Base-by-base conservation (phyloP, 2,329 filamentous ascomycete genomes). In the Magnaporthiopsis rhizophila region DNA sequence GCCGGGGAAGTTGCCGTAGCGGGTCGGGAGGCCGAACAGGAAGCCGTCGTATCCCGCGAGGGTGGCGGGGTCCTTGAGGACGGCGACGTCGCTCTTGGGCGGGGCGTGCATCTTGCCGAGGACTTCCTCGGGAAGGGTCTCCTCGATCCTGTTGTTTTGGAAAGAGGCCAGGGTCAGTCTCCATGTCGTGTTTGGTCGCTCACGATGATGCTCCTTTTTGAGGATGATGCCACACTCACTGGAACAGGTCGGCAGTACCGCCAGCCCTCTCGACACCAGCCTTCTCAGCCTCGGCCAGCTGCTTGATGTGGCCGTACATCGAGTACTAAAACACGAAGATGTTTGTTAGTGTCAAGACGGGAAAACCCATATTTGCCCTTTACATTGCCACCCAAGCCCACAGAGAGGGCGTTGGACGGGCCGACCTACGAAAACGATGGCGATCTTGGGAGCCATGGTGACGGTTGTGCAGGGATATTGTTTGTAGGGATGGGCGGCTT, bases 1-100 rank as follows among this genome's bases (percentile, higher is more conserved):
- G 24, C 89, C 91, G 61, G 94, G 93, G 84, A 97, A 97, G 86
- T 96, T 98, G 72, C 95, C 95, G 81, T 91, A 99, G 70, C 95
- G 87, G 62, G 95, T 99, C 66, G 95, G 95, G 76, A 98, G 95
- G 69, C 95, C 95, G 72, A 98, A 85, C 68, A 99, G 88, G 81
- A 97, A 88, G 69, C 82, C 95, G 73, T 98, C 93, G 80, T 96
- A 98, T 63, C 81, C 68, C 73, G 88, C 85, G 58, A 97, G 87
- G 38, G 76, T 80, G 15, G 73, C 63, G 7, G 86, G 82, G 73
- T 84, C 79, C 24, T 83, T 75, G 62, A 88, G 81, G 70, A 91
- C 76, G 65, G 87, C 84, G 75, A 95, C 80, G 73, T 85, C 81
- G 68, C 83, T 75, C 82, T 97, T 96, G 69, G 87, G 74, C 5